Evolutionary conservation across 495 filamentous ascomycete species (phyloP), one percentile per base, ranked within the genome.

Genomic region (Trichoderma parareesei): DNA sequence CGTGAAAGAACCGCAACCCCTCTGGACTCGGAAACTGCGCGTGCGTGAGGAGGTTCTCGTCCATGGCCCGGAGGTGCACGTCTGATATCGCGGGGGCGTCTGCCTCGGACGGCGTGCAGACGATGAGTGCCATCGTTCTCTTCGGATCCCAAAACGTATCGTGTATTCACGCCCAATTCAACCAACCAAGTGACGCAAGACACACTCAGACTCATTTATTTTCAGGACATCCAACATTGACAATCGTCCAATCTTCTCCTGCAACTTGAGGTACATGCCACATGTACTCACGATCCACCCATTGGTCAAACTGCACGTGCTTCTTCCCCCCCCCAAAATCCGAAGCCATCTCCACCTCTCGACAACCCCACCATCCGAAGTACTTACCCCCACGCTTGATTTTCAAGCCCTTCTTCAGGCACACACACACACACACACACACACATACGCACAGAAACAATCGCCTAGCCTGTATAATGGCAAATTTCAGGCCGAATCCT

Each of bases 11-110:
- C 20, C 9, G 41, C 16, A 75, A 70, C 65, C 71, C 71, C 5
- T 67, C 64, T 10, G 67, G 67, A 3, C 72, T 75, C 10, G 79
- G 76, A 60, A 80, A 82, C 61, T 82, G 79, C 1, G 69, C 74
- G 66, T 76, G 73, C 5, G 80, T 70, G 38, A 81, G 65, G 7
- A 65, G 65, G 60, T 81, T 81, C 55, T 70, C 53, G 46, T 73
- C 68, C 71, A 82, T 81, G 38, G 79, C 77, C n/a, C 68, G 63
- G 35, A 78, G 66, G 48, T 81, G 78, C 43, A 80, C 73, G 38
- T 69, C 69, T 8, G 77, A 76, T 61, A 82, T 78, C 42, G 72
- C 69, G n/a, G 70, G 60, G n/a, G 74, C 77, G 64, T 78, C 75
- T 18, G 43, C 66, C 14, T 38, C 55, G 13, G 49, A 57, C 4